Evolutionary conservation across 352 stramenopile species (phyloP), one percentile per base, ranked within the genome.

Genomic region (Globisporangium nagaii): DNA sequence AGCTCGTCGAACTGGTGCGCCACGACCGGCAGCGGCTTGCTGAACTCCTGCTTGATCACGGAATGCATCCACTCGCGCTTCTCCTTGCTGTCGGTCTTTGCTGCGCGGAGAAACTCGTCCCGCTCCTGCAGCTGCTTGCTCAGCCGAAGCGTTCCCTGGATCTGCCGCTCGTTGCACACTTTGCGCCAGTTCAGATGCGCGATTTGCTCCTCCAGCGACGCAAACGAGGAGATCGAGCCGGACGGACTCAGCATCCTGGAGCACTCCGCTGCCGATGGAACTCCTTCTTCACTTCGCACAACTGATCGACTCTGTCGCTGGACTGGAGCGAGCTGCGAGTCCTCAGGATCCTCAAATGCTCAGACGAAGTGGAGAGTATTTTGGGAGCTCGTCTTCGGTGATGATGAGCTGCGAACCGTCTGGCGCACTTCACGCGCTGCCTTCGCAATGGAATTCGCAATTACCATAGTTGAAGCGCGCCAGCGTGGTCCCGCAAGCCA

Each of bases 151-250:
- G 79, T 80, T 45, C 74, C 70, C 57, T 87, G 75, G 52, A 87
- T 87, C 62, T 90, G 51, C 8, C 70, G 75, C 58, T 87, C 73
- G 39, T 88, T 87, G 62, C 80, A 88, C 28, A 77, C 58, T 56
- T 86, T 87, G 45, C 80, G 69, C 77, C 79, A 90, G 43, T 87
- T 74, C 37, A 88, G 45, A 56, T 90, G 70, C 25, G 75, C 75
- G 22, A 90, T 71, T 12, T 74, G 75, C 35, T 87, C 77, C 56
- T 88, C 75, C 8, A 88, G 65, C 6, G 74, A 86, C 10, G 68
- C 65, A 42, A 84, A 83, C n/a, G 70, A 65, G 24, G 46, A 61
- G 17, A 61, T 55, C 27, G 45, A 39, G 19, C 36, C 53, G 3
- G 43, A 37, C 4, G 43, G 27, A 37, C 27, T 50, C 27, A 50